Conservation (phyloP, 768 basidiomycete genomes). For the Boletus edulis region DNA sequence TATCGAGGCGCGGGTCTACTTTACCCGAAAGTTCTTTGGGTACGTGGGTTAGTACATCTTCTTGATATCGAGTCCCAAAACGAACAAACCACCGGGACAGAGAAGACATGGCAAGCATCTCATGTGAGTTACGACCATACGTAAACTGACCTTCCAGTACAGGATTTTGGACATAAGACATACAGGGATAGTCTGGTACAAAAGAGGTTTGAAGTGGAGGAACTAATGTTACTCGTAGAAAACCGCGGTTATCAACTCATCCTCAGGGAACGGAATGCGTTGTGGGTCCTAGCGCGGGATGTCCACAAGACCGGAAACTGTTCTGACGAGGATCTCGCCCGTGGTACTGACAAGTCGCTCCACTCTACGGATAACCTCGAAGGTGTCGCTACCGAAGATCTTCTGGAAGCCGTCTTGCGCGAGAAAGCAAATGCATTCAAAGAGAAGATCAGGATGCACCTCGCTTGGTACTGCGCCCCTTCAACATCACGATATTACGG, state of each 20-base stretch:
- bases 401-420: conserved; percentile 34
- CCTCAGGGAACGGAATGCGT: conserved; percentile 33
- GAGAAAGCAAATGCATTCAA: conserved; percentile 31
- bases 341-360: conserved; percentile 2
- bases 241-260: conserved; percentile 35
- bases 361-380: conserved; percentile 6
- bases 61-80: not conserved
- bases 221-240: conserved; percentile 31
- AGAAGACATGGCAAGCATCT: conserved; percentile 21
- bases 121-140: not conserved
- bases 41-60: conserved; percentile 13
- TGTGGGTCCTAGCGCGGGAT: conserved; percentile 35
- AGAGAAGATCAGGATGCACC: conserved; percentile 33
- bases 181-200: conserved; percentile 36
- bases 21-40: conserved; percentile 42
- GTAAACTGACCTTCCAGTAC: not conserved
- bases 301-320: conserved; percentile 22
- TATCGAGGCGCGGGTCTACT: conserved; percentile 37
- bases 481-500: conserved; percentile 28
- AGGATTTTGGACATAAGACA: conserved; percentile 41
- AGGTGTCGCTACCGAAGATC: conserved; percentile 22
- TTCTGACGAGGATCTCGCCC: conserved; percentile 12
- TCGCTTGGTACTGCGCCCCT: conserved; percentile 35
- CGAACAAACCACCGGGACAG: conserved; percentile 1
- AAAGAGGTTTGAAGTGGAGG: conserved; percentile 31